These are phyloP conservation scores for Apiosordaria backusii DNA, from an alignment of 495 filamentous ascomycete genomes.

Conservation along the genomic window DNA sequence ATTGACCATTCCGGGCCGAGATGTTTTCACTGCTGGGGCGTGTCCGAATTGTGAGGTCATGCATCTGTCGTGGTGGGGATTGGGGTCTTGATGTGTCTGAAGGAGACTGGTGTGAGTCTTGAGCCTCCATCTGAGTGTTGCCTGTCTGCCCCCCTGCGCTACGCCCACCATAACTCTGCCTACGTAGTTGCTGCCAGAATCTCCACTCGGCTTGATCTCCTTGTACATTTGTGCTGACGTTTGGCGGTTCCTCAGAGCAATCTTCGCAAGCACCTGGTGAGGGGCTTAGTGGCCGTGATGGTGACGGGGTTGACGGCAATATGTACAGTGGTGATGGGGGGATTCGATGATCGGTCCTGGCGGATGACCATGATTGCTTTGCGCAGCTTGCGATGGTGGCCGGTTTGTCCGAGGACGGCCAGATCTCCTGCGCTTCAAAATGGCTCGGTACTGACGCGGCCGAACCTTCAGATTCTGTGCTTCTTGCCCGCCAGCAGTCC, in stretches of 20 bases:
- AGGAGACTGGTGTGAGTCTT: background rate
- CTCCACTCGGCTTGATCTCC: background rate
- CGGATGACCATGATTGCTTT: background rate
- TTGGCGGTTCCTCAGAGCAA: background rate
- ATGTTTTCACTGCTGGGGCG: background rate
- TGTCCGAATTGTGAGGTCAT: background rate
- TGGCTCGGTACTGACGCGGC: background rate
- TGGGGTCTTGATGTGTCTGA: background rate
- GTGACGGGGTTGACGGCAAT: background rate
- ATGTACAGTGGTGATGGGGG: background rate
- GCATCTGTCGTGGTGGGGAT: background rate
- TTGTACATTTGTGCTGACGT: background rate
- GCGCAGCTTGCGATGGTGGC: background rate
- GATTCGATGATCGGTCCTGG: background rate
- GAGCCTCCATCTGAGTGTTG: background rate
- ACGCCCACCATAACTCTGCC: background rate
- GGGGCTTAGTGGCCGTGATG: background rate
- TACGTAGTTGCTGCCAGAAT: background rate
- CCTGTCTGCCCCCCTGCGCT: background rate
- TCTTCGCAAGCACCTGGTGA: background rate
- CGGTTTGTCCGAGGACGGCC: background rate
- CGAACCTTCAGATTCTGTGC: background rate
- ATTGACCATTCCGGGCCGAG: background rate
- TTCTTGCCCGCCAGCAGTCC: background rate
- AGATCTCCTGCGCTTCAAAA: background rate